Base-by-base conservation (phyloP, 768 basidiomycete genomes). In the Rhizopogon rudus region DNA sequence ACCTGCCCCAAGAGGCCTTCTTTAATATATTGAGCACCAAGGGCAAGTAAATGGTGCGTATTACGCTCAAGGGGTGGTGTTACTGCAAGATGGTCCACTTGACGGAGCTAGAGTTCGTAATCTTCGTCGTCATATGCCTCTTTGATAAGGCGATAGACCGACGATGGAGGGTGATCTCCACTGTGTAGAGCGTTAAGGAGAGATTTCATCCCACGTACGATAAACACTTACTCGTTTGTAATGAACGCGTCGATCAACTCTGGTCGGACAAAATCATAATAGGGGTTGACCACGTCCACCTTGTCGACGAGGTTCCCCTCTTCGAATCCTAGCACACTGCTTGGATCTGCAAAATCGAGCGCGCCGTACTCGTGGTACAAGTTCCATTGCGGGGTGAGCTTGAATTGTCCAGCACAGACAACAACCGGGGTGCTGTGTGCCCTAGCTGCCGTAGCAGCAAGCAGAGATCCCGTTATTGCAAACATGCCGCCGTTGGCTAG, bases 401-500 rank as follows among this genome's bases (percentile, higher is more conserved):
- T 99, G 75, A 94, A 99, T 71, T 97, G 94, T 2, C 96, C 97
- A 2, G 92, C 88, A 64, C 91, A 93, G 12, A 97, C 90, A 39
- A 96, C 90, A 43, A 98, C 89, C 0, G 93, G 93, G 17, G 92
- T 94, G 63, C 88, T 84, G 73, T 97, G 93, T 29, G 86, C 88
- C 54, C 84, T 84, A 37, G 95, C 95, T 46, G 94, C 93, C 22
- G 88, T 83, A 3, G 91, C 92, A 1, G 87, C 91, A 42, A 94
- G 76, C 16, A 93, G 79, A 1, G 92, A 88, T 17, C 95, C 95
- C 0, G 89, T 81, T 43, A 91, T 81, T 14, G 91, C 89, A 69
- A 96, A 94, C 81, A 98, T 88, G 13, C 95, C 94, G 13, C 97
- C 97, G 65, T 98, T 96, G 25, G 96, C 95, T 49, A 97, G 85